Evolutionary conservation across 2,329 filamentous ascomycete genomes (phyloP), one percentile per base, ranked within the genome.

Genomic region (Xylaria sp.): DNA sequence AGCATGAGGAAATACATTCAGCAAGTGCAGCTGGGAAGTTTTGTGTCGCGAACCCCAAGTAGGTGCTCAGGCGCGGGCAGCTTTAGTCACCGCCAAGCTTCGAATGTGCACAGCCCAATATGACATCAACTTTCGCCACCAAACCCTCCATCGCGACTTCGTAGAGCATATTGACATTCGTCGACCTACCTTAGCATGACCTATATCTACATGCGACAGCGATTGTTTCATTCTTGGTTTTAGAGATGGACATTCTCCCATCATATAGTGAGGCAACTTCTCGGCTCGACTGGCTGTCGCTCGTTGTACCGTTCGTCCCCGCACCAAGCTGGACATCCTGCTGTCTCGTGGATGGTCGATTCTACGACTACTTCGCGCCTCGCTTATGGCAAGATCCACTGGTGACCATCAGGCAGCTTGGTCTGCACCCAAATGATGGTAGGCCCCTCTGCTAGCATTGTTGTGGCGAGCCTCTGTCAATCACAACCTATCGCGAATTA

Each of bases 301-400:
- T 86, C 3, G 80, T 80, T 12, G 81, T 78, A 6, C 78, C 81
- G 1, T 82, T 80, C 65, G 66, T 85, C 49, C 68, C 72, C 2
- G 66, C 77, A 43, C 60, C 68, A 5, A 78, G 83, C 68, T 83
- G 82, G 67, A 69, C 75, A 23, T 72, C 73, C 7, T 78, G 86
- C 45, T 85, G 82, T 68, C 78, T 79, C 38, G 84, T 87, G 9
- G 80, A 76, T 50, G 73, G 68, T 42, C 78, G 75, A 9, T 85
- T 84, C 67, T 79, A 82, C 74, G 59, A 67, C 43, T 72, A 79
- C 19, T 87, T 87, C 69, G 80, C 80, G 4, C 82, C 83, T 19
- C 79, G 76, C 4, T 73, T 87, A 17, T 87, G 84, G 85, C 76
- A 76, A 63, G 80, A 86, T 68, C 77, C 84, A 11, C 70, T 86